These are phyloP conservation scores for Fragosphaeria purpurea DNA, from an alignment of 2,329 filamentous ascomycete species.

Conservation along the genomic window DNA sequence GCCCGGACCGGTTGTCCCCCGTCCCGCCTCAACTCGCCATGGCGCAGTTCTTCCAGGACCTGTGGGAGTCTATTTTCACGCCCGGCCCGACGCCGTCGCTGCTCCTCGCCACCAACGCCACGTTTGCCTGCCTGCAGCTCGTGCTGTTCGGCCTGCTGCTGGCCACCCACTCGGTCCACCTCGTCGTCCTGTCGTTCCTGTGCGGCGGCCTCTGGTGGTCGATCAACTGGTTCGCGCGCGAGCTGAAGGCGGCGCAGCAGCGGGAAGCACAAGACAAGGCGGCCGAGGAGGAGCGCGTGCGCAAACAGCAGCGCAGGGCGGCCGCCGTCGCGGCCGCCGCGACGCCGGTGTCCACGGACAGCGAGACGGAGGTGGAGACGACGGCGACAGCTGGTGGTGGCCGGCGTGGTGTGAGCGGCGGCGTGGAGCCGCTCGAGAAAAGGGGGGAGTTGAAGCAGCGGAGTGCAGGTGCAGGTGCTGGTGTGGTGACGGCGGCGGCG, in stretches of 20 bases:
- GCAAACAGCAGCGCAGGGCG: slow-evolving; percentile 6
- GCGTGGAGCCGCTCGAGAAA: slow-evolving; percentile 22
- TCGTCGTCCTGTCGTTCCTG: slow-evolving; percentile 68
- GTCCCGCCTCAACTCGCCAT: slow-evolving; percentile 24
- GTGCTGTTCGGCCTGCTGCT: slow-evolving; percentile 67
- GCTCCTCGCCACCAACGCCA: slow-evolving; percentile 78
- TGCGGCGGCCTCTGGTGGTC: slow-evolving; percentile 80
- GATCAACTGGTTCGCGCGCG: slow-evolving; percentile 93
- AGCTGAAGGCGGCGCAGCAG: slow-evolving; percentile 40
- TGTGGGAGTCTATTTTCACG: slow-evolving; percentile 90
- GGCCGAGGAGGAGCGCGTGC: slow-evolving; percentile 19
- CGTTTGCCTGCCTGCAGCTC: slow-evolving; percentile 76
- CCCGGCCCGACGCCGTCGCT: slow-evolving; percentile 83
- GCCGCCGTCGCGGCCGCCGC: slow-evolving; percentile 17
- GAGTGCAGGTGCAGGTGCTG: neutral
- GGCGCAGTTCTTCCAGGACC: slow-evolving; percentile 58
- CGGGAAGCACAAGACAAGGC: slow-evolving; percentile 27
- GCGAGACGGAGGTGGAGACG: slow-evolving; percentile 41
- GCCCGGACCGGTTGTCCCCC: too few species aligned
- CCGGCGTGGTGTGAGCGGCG: too few species aligned
- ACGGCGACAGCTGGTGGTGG: neutral
- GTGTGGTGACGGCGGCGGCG: neutral
- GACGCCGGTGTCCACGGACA: slow-evolving; percentile 29
- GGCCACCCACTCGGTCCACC: slow-evolving; percentile 81
- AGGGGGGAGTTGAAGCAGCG: slow-evolving; percentile 41